A percentile compares a stretch with the other conserved stretches of the same genome.
phyloP scores from a whole-genome alignment of 345 rosid species.

The Aethionema arabicum region DNA sequence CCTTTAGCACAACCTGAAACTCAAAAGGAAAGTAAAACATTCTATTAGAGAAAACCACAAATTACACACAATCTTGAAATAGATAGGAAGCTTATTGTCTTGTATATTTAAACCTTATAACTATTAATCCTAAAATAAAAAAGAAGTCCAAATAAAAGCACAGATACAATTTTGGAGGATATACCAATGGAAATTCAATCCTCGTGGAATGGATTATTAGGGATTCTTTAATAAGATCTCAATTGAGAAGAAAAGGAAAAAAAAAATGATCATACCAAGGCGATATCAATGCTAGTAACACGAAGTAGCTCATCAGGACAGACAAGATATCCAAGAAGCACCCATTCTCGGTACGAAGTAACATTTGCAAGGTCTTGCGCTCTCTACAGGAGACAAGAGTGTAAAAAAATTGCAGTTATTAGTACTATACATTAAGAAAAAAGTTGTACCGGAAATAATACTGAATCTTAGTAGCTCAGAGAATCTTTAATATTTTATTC shows the following conservation, averaged over 20 bases:
- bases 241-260: constrained; percentile 16
- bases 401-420: constrained; percentile 25
- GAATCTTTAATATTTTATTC: constrained; percentile 1
- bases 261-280: constrained; percentile 53
- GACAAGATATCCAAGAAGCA: constrained; percentile 93
- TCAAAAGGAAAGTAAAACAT: constrained; percentile 25
- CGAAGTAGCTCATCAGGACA: constrained; percentile 99
- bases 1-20: constrained; percentile 88
- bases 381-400: constrained; percentile 55
- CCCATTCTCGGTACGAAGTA: constrained; percentile 96
- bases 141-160: constrained; percentile 22
- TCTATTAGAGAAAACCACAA: constrained; percentile 3
- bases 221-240: constrained; percentile 19
- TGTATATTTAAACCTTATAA: constrained; percentile 11
- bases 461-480: constrained; percentile 13
- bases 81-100: constrained; percentile 1
- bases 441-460: not conserved
- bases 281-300: constrained; percentile 96
- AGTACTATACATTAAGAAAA: constrained; percentile 18
- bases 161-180: constrained; percentile 3
- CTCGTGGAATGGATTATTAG: constrained; percentile 2
- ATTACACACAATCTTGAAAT: constrained; percentile 14
- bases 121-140: not conserved
- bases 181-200: constrained; percentile 1
- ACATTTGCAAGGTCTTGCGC: constrained; percentile 99